Evolutionary conservation across 2,329 filamentous ascomycete species (phyloP).

Genomic region (Aspergillus sp.): DNA sequence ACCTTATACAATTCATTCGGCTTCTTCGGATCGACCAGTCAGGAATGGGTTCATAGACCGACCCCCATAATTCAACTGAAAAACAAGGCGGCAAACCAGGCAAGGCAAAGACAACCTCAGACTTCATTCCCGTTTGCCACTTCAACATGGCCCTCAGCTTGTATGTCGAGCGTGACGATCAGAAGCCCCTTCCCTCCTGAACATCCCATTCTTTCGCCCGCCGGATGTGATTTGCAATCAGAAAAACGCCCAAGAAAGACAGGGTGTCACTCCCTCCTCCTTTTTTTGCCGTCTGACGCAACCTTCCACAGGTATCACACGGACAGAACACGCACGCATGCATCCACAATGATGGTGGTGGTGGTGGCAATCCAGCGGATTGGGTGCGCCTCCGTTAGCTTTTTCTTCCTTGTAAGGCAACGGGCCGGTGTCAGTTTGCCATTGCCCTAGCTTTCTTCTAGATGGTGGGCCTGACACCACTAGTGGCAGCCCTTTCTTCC

Average conservation of each 20-base stretch:
- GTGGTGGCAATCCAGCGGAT: constrained; percentile 17
- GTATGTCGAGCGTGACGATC: too few relatives aligned
- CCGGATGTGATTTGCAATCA: neutral
- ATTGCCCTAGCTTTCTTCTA: constrained; percentile 1
- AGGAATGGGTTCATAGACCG: too few relatives aligned
- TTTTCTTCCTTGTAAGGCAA: constrained; percentile 8
- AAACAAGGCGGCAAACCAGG: too few relatives aligned
- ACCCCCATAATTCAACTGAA: too few relatives aligned
- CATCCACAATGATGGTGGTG: constrained; percentile 9
- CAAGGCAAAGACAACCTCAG: too few relatives aligned
- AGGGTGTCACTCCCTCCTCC: neutral
- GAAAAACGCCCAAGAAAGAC: neutral
- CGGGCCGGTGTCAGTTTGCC: neutral
- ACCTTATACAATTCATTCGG: too few relatives aligned
- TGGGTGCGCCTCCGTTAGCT: constrained; percentile 1
- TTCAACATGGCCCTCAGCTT: too few relatives aligned
- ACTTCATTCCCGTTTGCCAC: too few relatives aligned
- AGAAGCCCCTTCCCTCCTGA: neutral
- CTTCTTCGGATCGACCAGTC: too few relatives aligned
- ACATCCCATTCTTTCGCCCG: neutral
- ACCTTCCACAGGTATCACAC: constrained; percentile 8
- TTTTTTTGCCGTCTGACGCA: constrained; percentile 9
- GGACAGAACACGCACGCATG: constrained; percentile 15
- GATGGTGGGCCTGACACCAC: neutral
- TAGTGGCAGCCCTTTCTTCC: neutral